These are phyloP conservation scores for Rhizopogon hawkerae DNA, from an alignment of 1,284 basidiomycete species.

Conservation along the genomic window DNA sequence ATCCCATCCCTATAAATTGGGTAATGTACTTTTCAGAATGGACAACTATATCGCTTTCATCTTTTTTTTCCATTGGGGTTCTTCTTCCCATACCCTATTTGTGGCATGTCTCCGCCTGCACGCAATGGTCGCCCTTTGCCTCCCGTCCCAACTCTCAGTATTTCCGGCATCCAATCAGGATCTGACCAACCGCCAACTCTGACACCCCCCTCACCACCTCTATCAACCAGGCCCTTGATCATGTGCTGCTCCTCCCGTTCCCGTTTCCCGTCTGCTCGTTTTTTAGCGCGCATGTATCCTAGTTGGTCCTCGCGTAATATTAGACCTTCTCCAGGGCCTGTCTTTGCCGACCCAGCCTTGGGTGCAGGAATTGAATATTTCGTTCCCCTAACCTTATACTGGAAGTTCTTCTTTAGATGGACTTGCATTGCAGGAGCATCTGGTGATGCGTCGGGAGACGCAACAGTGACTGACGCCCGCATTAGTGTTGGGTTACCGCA, in stretches of 20 bases:
- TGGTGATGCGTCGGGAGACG: conserved; percentile 50
- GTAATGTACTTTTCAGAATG: conserved; percentile 5
- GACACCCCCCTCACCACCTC: conserved; percentile 40
- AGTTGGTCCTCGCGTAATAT: conserved; percentile 87
- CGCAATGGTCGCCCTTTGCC: conserved; percentile 61
- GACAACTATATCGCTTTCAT: conserved; percentile 36
- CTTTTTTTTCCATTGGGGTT: conserved; percentile 79
- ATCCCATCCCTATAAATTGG: conserved; percentile 10
- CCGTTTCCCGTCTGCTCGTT: conserved; percentile 61
- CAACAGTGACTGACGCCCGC: conserved; percentile 84
- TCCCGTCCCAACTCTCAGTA: conserved; percentile 66
- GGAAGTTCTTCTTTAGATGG: conserved; percentile 92
- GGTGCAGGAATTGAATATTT: conserved; percentile 91
- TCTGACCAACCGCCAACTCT: conserved; percentile 81
- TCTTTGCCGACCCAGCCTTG: conserved; percentile 82
- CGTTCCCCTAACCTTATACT: conserved; percentile 88
- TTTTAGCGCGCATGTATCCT: conserved; percentile 78
- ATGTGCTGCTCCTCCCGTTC: conserved; percentile 74
- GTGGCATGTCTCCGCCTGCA: conserved; percentile 56
- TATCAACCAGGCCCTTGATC: conserved; percentile 52
- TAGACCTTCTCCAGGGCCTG: conserved; percentile 69
- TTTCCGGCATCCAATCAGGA: conserved; percentile 92
- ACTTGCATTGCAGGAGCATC: conserved; percentile 66
- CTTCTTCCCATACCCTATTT: conserved; percentile 75
- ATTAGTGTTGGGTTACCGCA: conserved; percentile 92